These are phyloP conservation scores for Hydrangea macrophylla DNA, from an alignment of 148 eudicot species.

Conservation along the genomic window DNA sequence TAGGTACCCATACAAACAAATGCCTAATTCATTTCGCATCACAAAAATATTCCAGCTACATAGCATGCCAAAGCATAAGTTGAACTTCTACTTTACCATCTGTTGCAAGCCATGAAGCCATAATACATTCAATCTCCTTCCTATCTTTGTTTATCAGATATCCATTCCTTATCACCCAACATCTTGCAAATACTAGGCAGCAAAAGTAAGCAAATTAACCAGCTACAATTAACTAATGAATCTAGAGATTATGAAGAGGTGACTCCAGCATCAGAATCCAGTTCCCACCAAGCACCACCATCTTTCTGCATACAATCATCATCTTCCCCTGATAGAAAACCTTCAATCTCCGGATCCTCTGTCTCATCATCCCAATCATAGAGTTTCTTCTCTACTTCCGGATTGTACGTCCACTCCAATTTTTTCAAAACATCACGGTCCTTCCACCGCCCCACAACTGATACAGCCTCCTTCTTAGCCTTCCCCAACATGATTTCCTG, in stretches of 20 bases:
- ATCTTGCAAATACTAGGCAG: not conserved
- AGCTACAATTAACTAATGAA: not conserved
- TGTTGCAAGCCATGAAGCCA: not conserved
- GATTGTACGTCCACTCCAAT: constrained; percentile 71
- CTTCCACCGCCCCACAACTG: constrained; percentile 77
- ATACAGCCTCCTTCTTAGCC: constrained; percentile 58
- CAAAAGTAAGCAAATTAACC: not conserved
- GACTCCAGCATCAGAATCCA: constrained; percentile 24
- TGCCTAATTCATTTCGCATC: not conserved
- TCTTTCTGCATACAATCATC: constrained; percentile 14
- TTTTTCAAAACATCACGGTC: constrained; percentile 67
- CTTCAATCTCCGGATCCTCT: constrained; percentile 29
- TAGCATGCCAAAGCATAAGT: not conserved
- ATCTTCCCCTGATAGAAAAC: constrained; percentile 15
- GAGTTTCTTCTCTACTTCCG: constrained; percentile 35
- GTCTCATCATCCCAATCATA: constrained; percentile 15
- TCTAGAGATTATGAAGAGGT: constrained; percentile 1
- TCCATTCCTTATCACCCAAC: not conserved
- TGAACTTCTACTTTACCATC: not conserved
- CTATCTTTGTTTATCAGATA: not conserved
- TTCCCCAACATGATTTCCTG: constrained; percentile 70
- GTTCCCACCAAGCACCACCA: constrained; percentile 37
- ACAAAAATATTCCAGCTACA: not conserved
- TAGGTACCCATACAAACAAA: not conserved
- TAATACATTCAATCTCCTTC: not conserved